Evolutionary conservation across 225 moss, liverwort and hornwort genomes (phyloP), one percentile per base, ranked within the genome.

Genomic region (Lunularia cruciata): DNA sequence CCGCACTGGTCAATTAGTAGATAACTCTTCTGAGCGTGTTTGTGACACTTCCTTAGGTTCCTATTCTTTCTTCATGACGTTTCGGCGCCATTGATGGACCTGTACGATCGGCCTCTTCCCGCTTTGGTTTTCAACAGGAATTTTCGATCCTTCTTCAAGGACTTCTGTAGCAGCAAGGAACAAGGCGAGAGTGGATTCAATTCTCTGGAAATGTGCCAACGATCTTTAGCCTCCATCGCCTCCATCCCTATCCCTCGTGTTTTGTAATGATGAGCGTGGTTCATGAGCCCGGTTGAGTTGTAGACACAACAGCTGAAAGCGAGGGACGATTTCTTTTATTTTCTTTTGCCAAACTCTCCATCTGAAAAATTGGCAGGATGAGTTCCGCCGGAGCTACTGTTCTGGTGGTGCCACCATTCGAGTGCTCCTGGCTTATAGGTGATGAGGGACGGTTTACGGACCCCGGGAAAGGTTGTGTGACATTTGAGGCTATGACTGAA

Each of bases 361-460:
- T 25, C 26, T 25, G 27, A 60, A 16, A 23, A 16, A n/a, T 47
- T 47, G 30, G 3, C 47, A 47, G 15, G 13, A 82, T 82, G 81
- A 77, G 60, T 65, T 56, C 73, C 6, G 47, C 77, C 1, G 81
- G 77, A 60, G 74, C 73, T 36, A 82, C 74, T 57, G 80, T 88
- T 51, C 55, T 98, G 69, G 91, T 98, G 25, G 98, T 98, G 51
- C 93, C 98, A n/a, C 98, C 98, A 28, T 98, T 98, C 60, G 98
- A 98, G 27, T 93, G 93, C 78, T 86, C 93, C 3, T 98, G 98
- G 98, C 77, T 98, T 64, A 87, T 89, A 77, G 93, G 93, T 57
- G 98, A 93, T 19, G 91, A 91, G 12, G 80, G 87, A 37, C 86
- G 88, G 30, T 89, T 98, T 15, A 46, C 75, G 10, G 71, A 87